A percentile compares a stretch with the other conserved stretches of the same genome.
Conservation (phyloP, 257 asterid genomes). For the Osmanthus fragrans region DNA sequence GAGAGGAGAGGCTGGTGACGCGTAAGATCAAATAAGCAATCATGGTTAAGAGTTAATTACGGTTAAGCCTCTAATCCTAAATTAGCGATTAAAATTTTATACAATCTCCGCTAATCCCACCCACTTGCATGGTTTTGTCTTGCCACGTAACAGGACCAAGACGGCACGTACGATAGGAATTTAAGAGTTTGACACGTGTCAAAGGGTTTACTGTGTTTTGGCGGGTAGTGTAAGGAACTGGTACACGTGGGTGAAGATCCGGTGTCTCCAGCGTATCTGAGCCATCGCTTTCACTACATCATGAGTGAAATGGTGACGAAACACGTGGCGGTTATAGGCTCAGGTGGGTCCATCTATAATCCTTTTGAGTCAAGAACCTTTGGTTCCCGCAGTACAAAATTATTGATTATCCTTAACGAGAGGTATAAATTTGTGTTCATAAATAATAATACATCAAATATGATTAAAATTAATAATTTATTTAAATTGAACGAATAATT, state of each 20-base stretch:
- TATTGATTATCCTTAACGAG: too few relatives aligned
- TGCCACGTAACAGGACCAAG: constrained; percentile 35
- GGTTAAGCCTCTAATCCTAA: constrained; percentile 35
- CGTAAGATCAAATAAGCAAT: constrained; percentile 34
- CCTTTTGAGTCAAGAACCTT: neutral
- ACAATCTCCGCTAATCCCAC: constrained; percentile 18
- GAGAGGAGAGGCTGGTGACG: constrained; percentile 35
- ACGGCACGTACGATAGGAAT: constrained; percentile 21
- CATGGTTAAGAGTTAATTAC: constrained; percentile 34
- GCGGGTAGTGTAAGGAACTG: constrained; percentile 4
- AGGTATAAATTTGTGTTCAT: too few relatives aligned
- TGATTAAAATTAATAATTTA: too few relatives aligned
- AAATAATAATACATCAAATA: too few relatives aligned
- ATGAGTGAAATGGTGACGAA: neutral
- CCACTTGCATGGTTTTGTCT: constrained; percentile 21
- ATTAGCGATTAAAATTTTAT: constrained; percentile 22
- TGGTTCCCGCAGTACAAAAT: neutral
- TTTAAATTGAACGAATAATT: too few relatives aligned
- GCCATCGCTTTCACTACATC: constrained; percentile 33
- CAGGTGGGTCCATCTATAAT: neutral
- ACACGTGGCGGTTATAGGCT: constrained; percentile 30
- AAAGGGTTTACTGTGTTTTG: neutral
- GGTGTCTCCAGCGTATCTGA: constrained; percentile 28
- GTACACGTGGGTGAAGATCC: constrained; percentile 40
- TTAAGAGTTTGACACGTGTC: constrained; percentile 30